Evolutionary conservation across 768 basidiomycete species (phyloP).

Genomic region (Podaxis pistillaris): DNA sequence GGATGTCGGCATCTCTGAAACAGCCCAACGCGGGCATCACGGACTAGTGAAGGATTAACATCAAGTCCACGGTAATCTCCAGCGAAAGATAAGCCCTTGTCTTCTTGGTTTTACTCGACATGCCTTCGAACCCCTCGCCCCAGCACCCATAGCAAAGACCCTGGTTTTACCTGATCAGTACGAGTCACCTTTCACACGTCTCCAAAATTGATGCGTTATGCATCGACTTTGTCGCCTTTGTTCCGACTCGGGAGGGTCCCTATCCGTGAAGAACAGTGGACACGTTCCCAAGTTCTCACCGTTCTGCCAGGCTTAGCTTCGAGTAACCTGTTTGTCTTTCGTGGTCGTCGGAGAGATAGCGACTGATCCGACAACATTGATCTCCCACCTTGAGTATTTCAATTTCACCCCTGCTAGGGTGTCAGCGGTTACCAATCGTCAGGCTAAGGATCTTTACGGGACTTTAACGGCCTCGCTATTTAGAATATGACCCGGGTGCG

Average conservation of each 20-base stretch:
- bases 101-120: not conserved
- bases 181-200: not conserved
- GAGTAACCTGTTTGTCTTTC: constrained; percentile 5
- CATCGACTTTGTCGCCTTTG: not conserved
- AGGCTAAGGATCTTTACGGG: not conserved
- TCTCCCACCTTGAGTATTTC: not conserved
- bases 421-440: not conserved
- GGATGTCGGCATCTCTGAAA: not conserved
- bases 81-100: not conserved
- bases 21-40: not conserved
- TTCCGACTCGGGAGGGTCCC: constrained; percentile 14
- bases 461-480: not conserved
- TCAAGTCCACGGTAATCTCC: not conserved
- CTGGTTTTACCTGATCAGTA: not conserved
- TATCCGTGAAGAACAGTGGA: constrained; percentile 4
- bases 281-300: not conserved
- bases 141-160: not conserved
- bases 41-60: not conserved
- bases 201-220: not conserved
- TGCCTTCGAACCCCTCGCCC: not conserved
- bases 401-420: not conserved
- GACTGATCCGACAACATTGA: constrained; percentile 4
- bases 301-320: constrained; percentile 1
- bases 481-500: not conserved
- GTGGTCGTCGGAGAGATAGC: constrained; percentile 2